Evolutionary conservation across 1,284 basidiomycete genomes (phyloP), one percentile per base, ranked within the genome.

Genomic region (Chalciporus sp.): DNA sequence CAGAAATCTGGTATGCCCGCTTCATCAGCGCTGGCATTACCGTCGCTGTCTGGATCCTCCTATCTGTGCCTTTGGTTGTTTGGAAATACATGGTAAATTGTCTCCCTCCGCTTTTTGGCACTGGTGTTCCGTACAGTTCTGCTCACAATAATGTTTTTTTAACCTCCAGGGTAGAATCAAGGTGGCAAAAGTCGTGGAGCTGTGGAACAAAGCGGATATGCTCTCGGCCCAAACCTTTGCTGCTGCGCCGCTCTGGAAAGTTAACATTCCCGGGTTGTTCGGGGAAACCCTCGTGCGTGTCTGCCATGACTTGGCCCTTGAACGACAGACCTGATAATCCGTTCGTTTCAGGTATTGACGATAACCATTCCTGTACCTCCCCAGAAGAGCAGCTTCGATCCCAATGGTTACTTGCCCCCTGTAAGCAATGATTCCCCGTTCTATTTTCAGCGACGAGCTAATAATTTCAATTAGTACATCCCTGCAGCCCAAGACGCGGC

Each of bases 71-170:
- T 3, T 65, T 82, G 44, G 47, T 74, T 42, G 50, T 76, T 23
- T 84, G 81, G 81, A 84, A 84, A 60, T 69, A 64, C 20, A 60
- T 73, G 37, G 80, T 80, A 33, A 45, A 76, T 73, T 14, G 7
- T 19, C 10, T 5, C 28, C 12, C 16, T 26, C 20, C 42, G 17
- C 23, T 6, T 37, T 16, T 17, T 43, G 1, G 17, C 26, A 12
- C 8, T 35, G 27, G 4, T 17, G 16, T 49, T 27, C 16, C 23
- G n/a, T 11, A 2, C 7, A 17, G n/a, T 12, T 19, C 42, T 33
- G 14, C 11, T 53, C 39, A 23, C 28, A 42, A 17, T 31, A 20
- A 4, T 53, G 31, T 16, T 29, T 31, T 53, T 16, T 20, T 14
- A 6, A 46, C n/a, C 14, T 11, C 5, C 51, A 82, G 81, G 83